Evolutionary conservation across 1,284 basidiomycete genomes (phyloP).

Genomic region (Amylostereum areolatum): DNA sequence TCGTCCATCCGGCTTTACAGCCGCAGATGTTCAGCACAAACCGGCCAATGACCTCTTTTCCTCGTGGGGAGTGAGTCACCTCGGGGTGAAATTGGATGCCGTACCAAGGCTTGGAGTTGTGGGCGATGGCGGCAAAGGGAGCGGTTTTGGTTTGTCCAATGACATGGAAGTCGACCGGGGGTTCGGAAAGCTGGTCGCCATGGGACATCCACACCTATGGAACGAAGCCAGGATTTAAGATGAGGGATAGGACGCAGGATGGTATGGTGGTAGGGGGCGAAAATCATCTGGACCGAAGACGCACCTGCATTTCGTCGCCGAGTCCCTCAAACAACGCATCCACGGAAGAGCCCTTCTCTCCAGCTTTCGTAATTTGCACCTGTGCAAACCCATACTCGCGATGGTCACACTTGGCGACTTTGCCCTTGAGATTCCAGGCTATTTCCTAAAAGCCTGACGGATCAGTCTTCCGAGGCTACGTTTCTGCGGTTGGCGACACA

Average conservation of each 20-base stretch:
- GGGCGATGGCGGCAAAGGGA: conserved; percentile 92
- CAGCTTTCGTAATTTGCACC: conserved; percentile 71
- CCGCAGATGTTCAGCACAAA: conserved; percentile 87
- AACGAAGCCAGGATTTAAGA: background rate
- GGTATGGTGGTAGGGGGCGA: background rate
- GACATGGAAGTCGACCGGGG: conserved; percentile 82
- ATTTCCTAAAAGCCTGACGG: conserved; percentile 63
- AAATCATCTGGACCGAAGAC: conserved; percentile 15
- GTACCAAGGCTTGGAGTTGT: conserved; percentile 86
- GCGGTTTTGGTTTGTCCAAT: conserved; percentile 87
- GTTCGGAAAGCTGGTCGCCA: conserved; percentile 86
- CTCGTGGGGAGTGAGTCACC: conserved; percentile 91
- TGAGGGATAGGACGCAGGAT: background rate
- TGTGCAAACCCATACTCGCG: conserved; percentile 94
- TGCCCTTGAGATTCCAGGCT: conserved; percentile 84
- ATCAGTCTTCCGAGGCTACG: background rate
- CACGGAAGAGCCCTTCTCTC: conserved; percentile 42
- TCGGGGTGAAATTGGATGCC: conserved; percentile 99
- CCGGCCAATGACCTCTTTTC: conserved; percentile 85
- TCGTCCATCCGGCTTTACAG: conserved; percentile 88
- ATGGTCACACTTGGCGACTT: conserved; percentile 86
- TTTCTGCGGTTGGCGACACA: conserved; percentile 20
- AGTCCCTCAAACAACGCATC: conserved; percentile 86
- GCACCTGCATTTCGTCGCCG: conserved; percentile 77
- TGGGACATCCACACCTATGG: conserved; percentile 98